phyloP scores from a whole-genome alignment of 2,329 filamentous ascomycete genomes.

The Leptographium lundbergii region DNA sequence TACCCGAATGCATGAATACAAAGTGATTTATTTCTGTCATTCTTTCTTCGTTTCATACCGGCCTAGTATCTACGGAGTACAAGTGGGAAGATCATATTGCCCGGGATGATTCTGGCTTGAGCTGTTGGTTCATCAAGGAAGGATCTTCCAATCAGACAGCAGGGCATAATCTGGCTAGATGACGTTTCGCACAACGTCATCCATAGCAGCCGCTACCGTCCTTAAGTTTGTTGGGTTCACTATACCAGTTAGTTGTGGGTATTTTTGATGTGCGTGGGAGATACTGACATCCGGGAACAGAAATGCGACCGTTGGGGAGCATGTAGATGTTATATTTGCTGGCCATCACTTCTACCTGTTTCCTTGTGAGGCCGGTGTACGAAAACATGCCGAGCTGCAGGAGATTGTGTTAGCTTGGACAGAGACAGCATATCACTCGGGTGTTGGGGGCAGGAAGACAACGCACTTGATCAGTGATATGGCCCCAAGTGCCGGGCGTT shows the following conservation, averaged over 20 bases:
- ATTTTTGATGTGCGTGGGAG: not conserved
- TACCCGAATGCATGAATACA: no score
- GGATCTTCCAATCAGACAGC: no score
- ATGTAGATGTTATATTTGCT: not conserved
- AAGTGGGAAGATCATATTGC: no score
- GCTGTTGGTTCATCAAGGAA: no score
- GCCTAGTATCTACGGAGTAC: no score
- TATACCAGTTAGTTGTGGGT: not conserved
- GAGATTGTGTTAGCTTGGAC: not conserved
- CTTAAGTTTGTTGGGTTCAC: not conserved
- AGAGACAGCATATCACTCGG: not conserved
- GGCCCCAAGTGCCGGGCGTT: not conserved
- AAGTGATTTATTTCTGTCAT: no score
- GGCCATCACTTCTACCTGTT: not conserved
- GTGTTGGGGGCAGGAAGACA: no score
- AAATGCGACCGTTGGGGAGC: not conserved
- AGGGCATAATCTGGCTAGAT: not conserved
- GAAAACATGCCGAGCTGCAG: slow-evolving; percentile 2
- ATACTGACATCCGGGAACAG: not conserved
- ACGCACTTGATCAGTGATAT: not conserved
- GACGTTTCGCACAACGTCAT: not conserved
- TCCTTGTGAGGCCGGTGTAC: not conserved
- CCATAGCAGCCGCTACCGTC: not conserved
- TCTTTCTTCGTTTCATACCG: no score
- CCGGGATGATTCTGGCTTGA: no score